Base-by-base conservation (phyloP, 306 rosid genomes). In the Lathyrus tuberosus region DNA sequence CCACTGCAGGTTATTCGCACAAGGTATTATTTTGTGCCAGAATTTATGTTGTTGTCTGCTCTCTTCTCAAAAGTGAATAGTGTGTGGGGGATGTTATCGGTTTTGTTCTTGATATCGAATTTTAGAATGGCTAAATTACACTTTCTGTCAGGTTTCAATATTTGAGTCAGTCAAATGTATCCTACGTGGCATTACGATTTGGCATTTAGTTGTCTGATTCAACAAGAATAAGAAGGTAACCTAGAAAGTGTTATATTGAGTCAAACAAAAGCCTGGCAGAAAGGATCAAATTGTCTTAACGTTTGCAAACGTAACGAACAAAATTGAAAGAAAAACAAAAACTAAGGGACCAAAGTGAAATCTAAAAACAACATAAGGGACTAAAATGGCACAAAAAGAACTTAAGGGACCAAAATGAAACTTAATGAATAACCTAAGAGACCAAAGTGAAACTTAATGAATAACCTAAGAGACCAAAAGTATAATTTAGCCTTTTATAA, bases 1-100 rank as follows among this genome's bases (percentile, higher is more conserved):
- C 87, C 87, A 0, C 73, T 83, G 75, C 87, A 83, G 78, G 87
- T 83, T 73, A 77, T 83, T 72, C 82, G 87, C 4, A 83, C 87
- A 22, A 83, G 87, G 87, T 83, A 83, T 65, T 5, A 8, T n/a
- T 37, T 16, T 17, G 37, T 71, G 24, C 20, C 68, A 46, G 41
- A 28, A 30, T 22, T 67, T 14, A 11, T 73, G 62, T 47, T 62
- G 74, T 59, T 69, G 16, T 74, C 30, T 43, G 18, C 40, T 44
- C 66, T 61, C 48, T 53, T 30, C 49, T 30, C 49, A 22, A 58
- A 51, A 4, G 41, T 10, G 13, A 20, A 18, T 10, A 61, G 5
- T 66, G 12, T 13, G 42, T 58, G 31, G 30, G 31, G 62, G 18
- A 5, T 76, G 35, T 24, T 20, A 37, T 77, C 8, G 6, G 14